Evolutionary conservation across 768 basidiomycete genomes (phyloP).

Genomic region (Termitomyces sp.): DNA sequence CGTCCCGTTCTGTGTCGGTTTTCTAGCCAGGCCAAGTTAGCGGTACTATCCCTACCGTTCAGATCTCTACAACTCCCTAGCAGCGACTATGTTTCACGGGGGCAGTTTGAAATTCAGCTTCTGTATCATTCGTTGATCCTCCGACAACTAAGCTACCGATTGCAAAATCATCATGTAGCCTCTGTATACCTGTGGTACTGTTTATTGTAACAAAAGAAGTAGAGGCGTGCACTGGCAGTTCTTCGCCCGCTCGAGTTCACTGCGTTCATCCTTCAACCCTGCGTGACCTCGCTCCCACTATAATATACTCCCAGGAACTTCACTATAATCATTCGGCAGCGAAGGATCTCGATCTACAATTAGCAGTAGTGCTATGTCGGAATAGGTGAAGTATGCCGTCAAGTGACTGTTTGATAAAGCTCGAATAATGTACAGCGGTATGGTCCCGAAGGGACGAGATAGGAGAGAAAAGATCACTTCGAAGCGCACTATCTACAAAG

Average conservation of each 20-base stretch:
- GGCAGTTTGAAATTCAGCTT: no score
- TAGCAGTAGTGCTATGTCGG: slow-evolving; percentile 42
- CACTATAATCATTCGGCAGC: slow-evolving; percentile 40
- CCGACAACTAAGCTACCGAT: background rate
- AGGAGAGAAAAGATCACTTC: slow-evolving; percentile 35
- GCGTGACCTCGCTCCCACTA: slow-evolving; percentile 31
- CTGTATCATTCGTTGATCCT: background rate
- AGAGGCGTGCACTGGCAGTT: slow-evolving; percentile 26
- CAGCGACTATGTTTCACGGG: background rate
- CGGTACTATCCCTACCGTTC: background rate
- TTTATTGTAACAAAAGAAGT: no score
- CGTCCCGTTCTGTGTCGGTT: background rate
- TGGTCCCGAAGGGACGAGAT: slow-evolving; percentile 48
- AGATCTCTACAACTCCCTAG: background rate
- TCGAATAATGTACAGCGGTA: slow-evolving; percentile 45
- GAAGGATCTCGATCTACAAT: slow-evolving; percentile 46
- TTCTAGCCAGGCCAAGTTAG: background rate
- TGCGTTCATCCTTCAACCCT: slow-evolving; percentile 30
- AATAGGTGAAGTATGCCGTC: slow-evolving; percentile 55
- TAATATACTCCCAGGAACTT: slow-evolving; percentile 30
- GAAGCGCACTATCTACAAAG: slow-evolving; percentile 40
- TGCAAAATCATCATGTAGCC: background rate
- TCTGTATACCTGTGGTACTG: no score
- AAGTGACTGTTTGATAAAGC: slow-evolving; percentile 66
- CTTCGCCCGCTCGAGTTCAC: background rate